These are phyloP conservation scores for Ogataea populi-albae DNA, from an alignment of 805 yeast genomes.

Conservation along the genomic window DNA sequence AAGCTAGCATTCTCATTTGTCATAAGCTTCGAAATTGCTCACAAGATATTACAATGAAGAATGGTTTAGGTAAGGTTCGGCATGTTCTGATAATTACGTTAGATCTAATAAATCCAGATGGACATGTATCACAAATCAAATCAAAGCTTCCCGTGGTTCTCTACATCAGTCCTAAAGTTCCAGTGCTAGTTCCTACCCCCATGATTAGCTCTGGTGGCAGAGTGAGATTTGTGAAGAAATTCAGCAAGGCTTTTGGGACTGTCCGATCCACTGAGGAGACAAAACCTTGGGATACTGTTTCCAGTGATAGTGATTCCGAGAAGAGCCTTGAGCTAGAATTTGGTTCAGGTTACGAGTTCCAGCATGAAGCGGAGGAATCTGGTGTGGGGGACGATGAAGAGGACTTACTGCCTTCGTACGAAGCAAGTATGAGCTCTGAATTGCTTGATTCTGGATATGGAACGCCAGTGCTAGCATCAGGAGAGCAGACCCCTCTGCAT, in stretches of 20 bases:
- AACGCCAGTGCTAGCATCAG: slow-evolving; percentile 11
- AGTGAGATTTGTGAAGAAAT: not conserved
- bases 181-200: slow-evolving; percentile 12
- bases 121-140: slow-evolving; percentile 49
- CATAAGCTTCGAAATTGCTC: slow-evolving; percentile 37
- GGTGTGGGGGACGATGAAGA: slow-evolving; percentile 1
- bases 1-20: slow-evolving; percentile 41
- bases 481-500: slow-evolving; percentile 13
- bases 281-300: not conserved
- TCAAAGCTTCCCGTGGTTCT: slow-evolving; percentile 49
- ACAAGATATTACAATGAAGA: slow-evolving; percentile 41
- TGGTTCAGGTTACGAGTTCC: slow-evolving; percentile 16
- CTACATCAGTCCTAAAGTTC: slow-evolving; percentile 38
- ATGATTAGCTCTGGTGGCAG: slow-evolving; percentile 4
- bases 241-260: not conserved
- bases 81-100: slow-evolving; percentile 46
- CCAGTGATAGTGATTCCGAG: not conserved
- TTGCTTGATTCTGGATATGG: slow-evolving; percentile 18
- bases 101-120: slow-evolving; percentile 45
- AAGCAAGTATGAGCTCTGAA: slow-evolving; percentile 20
- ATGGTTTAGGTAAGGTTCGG: slow-evolving; percentile 41
- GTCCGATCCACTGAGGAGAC: no score
- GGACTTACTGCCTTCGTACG: slow-evolving; percentile 25
- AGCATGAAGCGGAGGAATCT: slow-evolving; percentile 13
- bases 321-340: slow-evolving; percentile 10